Percentiles rank a stretch among this genome's conserved stretches.
Conservation (phyloP, 2,329 filamentous ascomycete genomes). For the Chaetomiaceae sp. region DNA sequence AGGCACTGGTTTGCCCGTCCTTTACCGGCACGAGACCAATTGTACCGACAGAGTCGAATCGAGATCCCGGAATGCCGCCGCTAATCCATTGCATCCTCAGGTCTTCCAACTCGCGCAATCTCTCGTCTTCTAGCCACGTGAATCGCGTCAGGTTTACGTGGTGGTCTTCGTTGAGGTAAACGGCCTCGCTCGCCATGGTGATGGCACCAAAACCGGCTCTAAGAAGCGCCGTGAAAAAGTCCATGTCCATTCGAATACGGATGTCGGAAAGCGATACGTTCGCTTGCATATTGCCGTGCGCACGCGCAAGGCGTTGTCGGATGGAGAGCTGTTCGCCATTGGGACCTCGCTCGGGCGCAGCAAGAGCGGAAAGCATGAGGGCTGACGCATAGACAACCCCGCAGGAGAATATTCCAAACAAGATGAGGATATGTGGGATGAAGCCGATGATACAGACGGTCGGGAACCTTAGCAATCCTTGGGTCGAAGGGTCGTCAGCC, state of each 20-base stretch:
- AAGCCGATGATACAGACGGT: constrained; percentile 95
- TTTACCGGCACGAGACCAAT: constrained; percentile 54
- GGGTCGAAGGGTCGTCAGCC: constrained; percentile 53
- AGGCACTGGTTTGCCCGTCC: constrained; percentile 38
- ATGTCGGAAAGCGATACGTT: constrained; percentile 80
- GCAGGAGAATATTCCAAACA: constrained; percentile 74
- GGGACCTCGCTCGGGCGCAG: constrained; percentile 48
- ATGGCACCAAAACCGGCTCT: constrained; percentile 83
- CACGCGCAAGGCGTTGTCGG: constrained; percentile 59
- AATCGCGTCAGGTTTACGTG: constrained; percentile 66
- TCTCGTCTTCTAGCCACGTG: constrained; percentile 91
- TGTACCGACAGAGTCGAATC: constrained; percentile 50
- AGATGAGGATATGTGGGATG: constrained; percentile 84
- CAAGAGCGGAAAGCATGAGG: constrained; percentile 68
- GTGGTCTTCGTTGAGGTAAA: constrained; percentile 88
- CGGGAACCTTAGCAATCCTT: constrained; percentile 78
- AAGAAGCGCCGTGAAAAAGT: constrained; percentile 89
- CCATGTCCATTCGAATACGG: constrained; percentile 78
- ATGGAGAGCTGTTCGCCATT: constrained; percentile 39
- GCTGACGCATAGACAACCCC: constrained; percentile 72
- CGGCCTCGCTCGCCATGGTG: constrained; percentile 90
- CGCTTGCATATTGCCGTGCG: constrained; percentile 87
- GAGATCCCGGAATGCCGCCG: constrained; percentile 43
- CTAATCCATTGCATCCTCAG: constrained; percentile 49
- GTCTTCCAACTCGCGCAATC: constrained; percentile 70